Conservation (phyloP, 2,329 filamentous ascomycete species). For the Seiridium cupressi region DNA sequence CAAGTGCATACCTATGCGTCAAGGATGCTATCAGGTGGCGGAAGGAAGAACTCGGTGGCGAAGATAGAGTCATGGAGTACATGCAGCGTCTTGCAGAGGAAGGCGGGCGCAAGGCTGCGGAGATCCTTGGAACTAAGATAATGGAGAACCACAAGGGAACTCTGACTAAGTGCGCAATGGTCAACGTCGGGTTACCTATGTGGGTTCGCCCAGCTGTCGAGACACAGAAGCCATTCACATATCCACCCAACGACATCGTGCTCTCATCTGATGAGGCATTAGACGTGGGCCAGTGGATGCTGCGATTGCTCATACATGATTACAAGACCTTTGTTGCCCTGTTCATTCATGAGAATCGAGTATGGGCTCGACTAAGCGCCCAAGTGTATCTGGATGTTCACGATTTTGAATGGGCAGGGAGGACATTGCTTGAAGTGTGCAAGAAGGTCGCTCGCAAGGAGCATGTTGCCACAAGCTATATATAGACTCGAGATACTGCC, state of each 20-base stretch:
- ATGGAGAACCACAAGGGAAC: conserved; percentile 65
- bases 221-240: not conserved
- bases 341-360: conserved; percentile 56
- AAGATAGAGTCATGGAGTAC: conserved; percentile 67
- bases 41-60: conserved; percentile 66
- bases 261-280: conserved; percentile 29
- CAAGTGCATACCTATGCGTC: conserved; percentile 68
- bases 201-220: conserved; percentile 2
- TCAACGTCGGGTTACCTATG: conserved; percentile 69
- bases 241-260: conserved; percentile 13
- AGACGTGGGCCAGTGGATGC: conserved; percentile 56
- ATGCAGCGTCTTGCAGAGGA: conserved; percentile 59
- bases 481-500: not conserved
- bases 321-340: conserved; percentile 71
- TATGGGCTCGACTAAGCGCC: conserved; percentile 73
- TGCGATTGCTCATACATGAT: conserved; percentile 50
- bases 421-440: conserved; percentile 51
- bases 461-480: conserved; percentile 4
- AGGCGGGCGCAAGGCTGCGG: conserved; percentile 61
- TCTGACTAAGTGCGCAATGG: conserved; percentile 66
- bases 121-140: conserved; percentile 66
- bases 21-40: conserved; percentile 72
- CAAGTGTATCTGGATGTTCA: conserved; percentile 80
- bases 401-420: conserved; percentile 73
- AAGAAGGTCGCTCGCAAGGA: conserved; percentile 35